A percentile compares a stretch with the other conserved stretches of the same genome.
phyloP scores from a whole-genome alignment of 1,139 yeast species.

The Protomyces gravidus region DNA sequence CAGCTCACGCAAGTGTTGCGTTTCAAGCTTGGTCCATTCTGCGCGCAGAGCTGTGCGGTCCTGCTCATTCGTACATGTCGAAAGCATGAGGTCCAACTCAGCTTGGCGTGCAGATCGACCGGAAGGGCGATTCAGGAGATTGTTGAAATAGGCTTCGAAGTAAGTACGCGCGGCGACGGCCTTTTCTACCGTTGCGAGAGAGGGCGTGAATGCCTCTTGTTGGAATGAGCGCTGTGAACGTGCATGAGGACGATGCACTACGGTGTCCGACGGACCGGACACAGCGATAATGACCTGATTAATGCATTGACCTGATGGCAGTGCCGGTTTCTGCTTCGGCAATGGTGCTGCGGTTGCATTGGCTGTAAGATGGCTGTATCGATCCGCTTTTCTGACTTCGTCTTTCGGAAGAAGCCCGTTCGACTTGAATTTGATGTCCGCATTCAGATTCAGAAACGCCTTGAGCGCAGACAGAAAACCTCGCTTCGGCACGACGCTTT shows the following conservation, averaged over 20 bases:
- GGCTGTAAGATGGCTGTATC: not conserved
- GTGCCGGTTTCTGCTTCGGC: not conserved
- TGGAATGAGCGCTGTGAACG: not conserved
- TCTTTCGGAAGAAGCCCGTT: not conserved
- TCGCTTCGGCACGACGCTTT: not conserved
- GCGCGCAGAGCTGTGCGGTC: constrained; percentile 12
- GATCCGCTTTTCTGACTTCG: too few species aligned
- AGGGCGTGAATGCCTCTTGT: constrained; percentile 9
- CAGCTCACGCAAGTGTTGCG: constrained; percentile 22
- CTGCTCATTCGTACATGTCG: constrained; percentile 2
- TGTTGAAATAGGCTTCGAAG: constrained; percentile 26
- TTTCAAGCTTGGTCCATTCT: constrained; percentile 15
- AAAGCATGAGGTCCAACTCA: constrained; percentile 18
- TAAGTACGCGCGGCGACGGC: constrained; percentile 25
- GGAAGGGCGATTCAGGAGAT: constrained; percentile 24
- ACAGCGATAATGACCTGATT: not conserved
- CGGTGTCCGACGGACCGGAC: not conserved
- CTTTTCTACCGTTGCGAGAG: constrained; percentile 25
- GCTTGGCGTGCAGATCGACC: constrained; percentile 14
- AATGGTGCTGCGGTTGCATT: not conserved
- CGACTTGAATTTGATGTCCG: not conserved
- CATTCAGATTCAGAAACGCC: not conserved
- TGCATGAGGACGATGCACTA: not conserved
- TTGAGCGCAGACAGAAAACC: not conserved
- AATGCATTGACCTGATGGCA: not conserved